phyloP scores from a whole-genome alignment of 345 rosid genomes.

The Citrus unshiu region DNA sequence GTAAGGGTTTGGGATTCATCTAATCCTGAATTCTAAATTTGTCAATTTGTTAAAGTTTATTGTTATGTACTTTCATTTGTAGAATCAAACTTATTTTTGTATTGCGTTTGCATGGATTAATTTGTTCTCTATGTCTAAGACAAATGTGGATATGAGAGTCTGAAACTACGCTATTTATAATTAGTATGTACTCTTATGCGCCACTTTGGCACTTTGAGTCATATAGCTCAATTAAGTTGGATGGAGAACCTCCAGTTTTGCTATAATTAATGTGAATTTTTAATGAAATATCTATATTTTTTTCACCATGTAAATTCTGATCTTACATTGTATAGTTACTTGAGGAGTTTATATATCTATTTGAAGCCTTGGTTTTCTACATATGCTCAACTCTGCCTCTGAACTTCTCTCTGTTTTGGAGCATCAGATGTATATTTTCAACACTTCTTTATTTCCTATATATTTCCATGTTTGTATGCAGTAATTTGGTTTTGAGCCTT shows the following conservation, averaged over 20 bases:
- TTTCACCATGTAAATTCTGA: neutral
- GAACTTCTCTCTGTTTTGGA: too few relatives aligned
- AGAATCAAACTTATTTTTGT: too few relatives aligned
- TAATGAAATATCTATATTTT: neutral
- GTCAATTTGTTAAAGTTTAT: neutral
- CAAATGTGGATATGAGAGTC: neutral
- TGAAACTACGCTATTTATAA: neutral
- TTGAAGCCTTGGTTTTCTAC: too few relatives aligned
- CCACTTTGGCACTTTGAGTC: neutral
- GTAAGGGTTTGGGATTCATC: slow-evolving; percentile 21
- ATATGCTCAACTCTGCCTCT: too few relatives aligned
- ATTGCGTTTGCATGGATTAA: neutral
- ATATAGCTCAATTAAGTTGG: neutral
- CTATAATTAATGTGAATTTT: neutral
- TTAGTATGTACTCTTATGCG: neutral
- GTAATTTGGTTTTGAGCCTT: too few relatives aligned
- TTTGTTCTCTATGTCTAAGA: neutral
- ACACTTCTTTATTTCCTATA: too few relatives aligned
- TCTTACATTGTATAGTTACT: too few relatives aligned
- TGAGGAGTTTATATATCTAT: too few relatives aligned
- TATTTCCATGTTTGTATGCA: too few relatives aligned
- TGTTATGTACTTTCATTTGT: neutral
- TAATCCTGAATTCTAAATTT: neutral
- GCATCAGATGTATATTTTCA: too few relatives aligned
- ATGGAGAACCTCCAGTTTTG: neutral